Base-by-base conservation (phyloP, 2,329 filamentous ascomycete genomes). In the Acrodontium crateriforme region DNA sequence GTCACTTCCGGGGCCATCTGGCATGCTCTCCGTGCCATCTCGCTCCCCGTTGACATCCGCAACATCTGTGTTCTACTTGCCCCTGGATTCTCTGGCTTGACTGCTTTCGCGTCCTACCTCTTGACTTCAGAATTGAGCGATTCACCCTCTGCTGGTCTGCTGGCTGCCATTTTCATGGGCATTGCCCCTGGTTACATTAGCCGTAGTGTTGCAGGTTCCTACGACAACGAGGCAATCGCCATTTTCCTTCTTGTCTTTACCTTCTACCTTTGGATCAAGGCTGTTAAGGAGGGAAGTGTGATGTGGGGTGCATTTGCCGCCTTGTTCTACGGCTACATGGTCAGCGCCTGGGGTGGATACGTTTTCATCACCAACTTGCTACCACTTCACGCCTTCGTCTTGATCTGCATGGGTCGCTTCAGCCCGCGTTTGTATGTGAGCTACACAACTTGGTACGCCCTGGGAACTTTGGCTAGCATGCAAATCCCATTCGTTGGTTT, bases 301-400 rank as follows among this genome's bases (percentile, higher is more conserved):
- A 80, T 94, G 58, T 98, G 87, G 87, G 87, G 84, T 45, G 85
- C 82, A 19, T 66, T 94, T 38, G 89, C 85, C 45, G 89, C 89
- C 23, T 68, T 98, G 30, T 95, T 91, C 62, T 98, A 98, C 59
- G 89, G 89, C 50, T 98, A 98, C 73, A 98, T 98, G 89, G 89
- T 98, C 40, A 89, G 87, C 26, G 92, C 91, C 11, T 98, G 89
- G 89, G 89, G 89, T 68, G 89, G 89, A 52, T 98, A 98, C 57
- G 89, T 93, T 49, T 98, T 98, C 71, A 98, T 98, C 52, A 98
- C 91, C 36, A 94, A 92, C 55, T 63, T 98, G 59, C 74, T 98
- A 34, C 89, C 89, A 19, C 71, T 98, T 42, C 89, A 98, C 58
- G 76, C 82, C 6, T 85, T 98, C 46, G 83, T 93, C 25, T 68